A percentile compares a stretch with the other conserved stretches of the same genome.
These are phyloP conservation scores for Pelargonium citronellum DNA, from an alignment of 441 rosid genomes.

Conservation along the genomic window DNA sequence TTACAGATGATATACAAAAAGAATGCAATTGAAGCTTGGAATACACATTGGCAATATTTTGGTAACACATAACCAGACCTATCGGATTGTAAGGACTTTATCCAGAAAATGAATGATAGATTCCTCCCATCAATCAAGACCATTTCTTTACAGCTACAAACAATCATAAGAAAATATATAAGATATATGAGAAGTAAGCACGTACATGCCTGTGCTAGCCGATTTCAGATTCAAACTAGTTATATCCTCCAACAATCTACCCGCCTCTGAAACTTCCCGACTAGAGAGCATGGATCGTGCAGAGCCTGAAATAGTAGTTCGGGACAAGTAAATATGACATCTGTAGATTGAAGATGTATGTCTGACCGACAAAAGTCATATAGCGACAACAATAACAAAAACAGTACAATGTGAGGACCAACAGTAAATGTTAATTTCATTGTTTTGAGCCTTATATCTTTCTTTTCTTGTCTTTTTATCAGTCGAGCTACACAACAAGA, in stretches of 20 bases:
- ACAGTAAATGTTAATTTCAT: too few species aligned
- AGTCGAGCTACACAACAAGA: too few species aligned
- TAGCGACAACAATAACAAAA: neutral
- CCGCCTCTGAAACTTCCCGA: slow-evolving; percentile 56
- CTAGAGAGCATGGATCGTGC: slow-evolving; percentile 76
- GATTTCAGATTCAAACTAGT: slow-evolving; percentile 34
- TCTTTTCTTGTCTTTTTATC: too few species aligned
- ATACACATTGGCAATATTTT: too few species aligned
- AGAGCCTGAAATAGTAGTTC: slow-evolving; percentile 46
- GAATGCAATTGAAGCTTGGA: too few species aligned
- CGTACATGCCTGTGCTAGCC: slow-evolving; percentile 55
- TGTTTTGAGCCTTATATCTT: too few species aligned
- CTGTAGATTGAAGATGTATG: too few species aligned
- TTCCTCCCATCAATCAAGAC: neutral
- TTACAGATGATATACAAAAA: too few species aligned
- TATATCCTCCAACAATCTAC: slow-evolving; percentile 57
- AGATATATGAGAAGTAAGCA: slow-evolving; percentile 14
- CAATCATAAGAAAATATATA: neutral
- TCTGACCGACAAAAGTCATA: too few species aligned
- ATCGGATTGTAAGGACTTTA: neutral
- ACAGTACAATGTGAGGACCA: neutral
- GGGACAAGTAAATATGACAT: neutral
- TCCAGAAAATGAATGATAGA: neutral
- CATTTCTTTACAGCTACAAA: neutral
- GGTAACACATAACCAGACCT: too few species aligned